Evolutionary conservation across 495 filamentous ascomycete species (phyloP), one percentile per base, ranked within the genome.

Genomic region (Rusavskia elegans): DNA sequence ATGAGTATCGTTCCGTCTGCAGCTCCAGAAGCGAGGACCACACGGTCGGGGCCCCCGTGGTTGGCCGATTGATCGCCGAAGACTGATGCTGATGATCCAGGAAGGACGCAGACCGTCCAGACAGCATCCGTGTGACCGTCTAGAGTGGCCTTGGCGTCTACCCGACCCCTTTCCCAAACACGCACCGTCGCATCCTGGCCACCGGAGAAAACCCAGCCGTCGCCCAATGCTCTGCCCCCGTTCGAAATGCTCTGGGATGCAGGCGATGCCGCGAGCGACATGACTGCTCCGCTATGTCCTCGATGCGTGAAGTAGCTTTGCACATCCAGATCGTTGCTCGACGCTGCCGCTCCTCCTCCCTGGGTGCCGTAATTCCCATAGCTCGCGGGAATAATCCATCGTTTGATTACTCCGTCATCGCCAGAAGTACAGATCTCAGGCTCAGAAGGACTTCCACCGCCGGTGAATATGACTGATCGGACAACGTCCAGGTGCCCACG

Each of bases 181-280:
- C 88, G 78, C 19, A 98, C 79, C 10, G 89, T 93, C 3, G 89
- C 80, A 64, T 98, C 92, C 61, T 95, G 87, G 3, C 92, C 92
- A 40, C 93, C 92, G 17, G 89, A 96, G 66, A 98, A 97, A 37
- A 98, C 84, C 92, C 93, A 97, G 6, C 93, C 93, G 57, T 95
- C 89, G 19, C 87, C 87, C 51, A 82, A 73, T 1, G 81, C 83
- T 51, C 88, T 79, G 9, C 89, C 89, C 19, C 88, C 89, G 29
- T 87, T 93, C 9, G 84, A 85, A 64, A 94, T 92, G 58, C 84
- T 85, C 40, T 87, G 82, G 6, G 82, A 78, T 3, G 87, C 78
- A 1, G 89, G 87, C 71, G 84, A 95, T 3, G 92, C 84, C 2
- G 93, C 82, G 10, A 98, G 68, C 8, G 78, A 86, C 46, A 89